phyloP scores from a whole-genome alignment of 1,284 basidiomycete species.

The Boletus hoseneyae region DNA sequence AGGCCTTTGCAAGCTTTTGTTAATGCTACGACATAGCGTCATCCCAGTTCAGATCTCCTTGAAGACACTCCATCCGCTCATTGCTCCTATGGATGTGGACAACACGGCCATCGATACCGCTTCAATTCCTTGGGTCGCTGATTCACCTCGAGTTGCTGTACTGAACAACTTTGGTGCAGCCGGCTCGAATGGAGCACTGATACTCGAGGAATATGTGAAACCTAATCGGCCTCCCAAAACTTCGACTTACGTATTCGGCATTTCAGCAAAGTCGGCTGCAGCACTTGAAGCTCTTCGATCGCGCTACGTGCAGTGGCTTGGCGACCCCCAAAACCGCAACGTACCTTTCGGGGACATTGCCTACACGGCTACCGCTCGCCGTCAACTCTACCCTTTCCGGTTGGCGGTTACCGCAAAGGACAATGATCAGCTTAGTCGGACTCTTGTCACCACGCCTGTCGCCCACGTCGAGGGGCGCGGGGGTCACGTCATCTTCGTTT shows the following conservation, averaged over 20 bases:
- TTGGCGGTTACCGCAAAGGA: conserved; percentile 44
- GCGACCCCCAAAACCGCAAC: conserved; percentile 24
- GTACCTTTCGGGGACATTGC: conserved; percentile 47
- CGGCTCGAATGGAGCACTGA: conserved; percentile 62
- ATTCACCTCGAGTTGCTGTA: conserved; percentile 48
- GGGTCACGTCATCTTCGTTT: conserved; percentile 53
- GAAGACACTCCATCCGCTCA: conserved; percentile 52
- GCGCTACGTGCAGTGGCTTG: conserved; percentile 47
- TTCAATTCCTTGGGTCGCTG: conserved; percentile 39
- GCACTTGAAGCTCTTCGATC: conserved; percentile 47
- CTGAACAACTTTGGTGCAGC: conserved; percentile 75
- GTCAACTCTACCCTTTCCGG: conserved; percentile 53
- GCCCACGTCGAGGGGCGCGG: conserved; percentile 28
- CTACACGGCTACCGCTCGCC: conserved; percentile 62
- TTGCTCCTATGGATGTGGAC: conserved; percentile 47
- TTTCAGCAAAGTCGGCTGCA: conserved; percentile 54
- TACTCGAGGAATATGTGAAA: conserved; percentile 51
- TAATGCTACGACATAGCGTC: conserved; percentile 56
- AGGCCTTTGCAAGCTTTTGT: conserved; percentile 63
- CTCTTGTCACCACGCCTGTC: conserved; percentile 38
- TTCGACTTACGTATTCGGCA: conserved; percentile 48
- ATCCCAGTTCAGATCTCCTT: conserved; percentile 64
- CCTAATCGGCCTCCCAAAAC: background rate
- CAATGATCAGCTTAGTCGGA: conserved; percentile 43
- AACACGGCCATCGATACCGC: conserved; percentile 47